Evolutionary conservation across 108 stramenopile species (phyloP).

Genomic region (Fistulifera solaris): DNA sequence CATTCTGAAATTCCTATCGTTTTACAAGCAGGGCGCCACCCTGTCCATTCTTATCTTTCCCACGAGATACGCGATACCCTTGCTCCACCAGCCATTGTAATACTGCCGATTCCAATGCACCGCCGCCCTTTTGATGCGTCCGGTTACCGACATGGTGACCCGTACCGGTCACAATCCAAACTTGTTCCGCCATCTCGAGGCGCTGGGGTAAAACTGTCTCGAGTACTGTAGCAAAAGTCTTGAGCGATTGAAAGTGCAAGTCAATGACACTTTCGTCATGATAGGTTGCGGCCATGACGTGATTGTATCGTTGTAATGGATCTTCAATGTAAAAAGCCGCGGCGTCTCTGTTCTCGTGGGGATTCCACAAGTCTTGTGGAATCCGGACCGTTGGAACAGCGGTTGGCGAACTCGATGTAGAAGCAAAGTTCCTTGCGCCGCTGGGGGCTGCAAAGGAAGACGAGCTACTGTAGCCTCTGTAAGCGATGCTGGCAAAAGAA

Average conservation of each 20-base stretch:
- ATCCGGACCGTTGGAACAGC: conserved; percentile 32
- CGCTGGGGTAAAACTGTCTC: conserved; percentile 24
- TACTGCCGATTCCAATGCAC: conserved; percentile 44
- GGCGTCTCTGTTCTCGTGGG: conserved; percentile 39
- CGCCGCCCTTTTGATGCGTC: conserved; percentile 57
- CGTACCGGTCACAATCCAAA: conserved; percentile 59
- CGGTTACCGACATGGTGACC: conserved; percentile 50
- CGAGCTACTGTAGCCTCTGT: conserved; percentile 29
- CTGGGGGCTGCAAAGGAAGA: conserved; percentile 8
- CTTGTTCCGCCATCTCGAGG: conserved; percentile 16
- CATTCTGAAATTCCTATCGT: not conserved
- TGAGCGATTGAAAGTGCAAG: conserved; percentile 59
- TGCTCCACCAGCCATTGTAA: conserved; percentile 32
- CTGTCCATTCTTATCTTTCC: conserved; percentile 45
- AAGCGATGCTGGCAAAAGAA: conserved; percentile 53
- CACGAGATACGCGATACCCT: conserved; percentile 30
- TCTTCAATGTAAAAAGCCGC: conserved; percentile 44
- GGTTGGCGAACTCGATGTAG: not conserved
- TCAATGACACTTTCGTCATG: conserved; percentile 39
- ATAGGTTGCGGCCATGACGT: conserved; percentile 9
- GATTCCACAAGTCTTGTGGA: conserved; percentile 57
- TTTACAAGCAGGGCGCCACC: conserved; percentile 46
- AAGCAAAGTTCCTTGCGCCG: conserved; percentile 1
- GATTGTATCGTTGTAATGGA: conserved; percentile 42
- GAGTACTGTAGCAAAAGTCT: conserved; percentile 44